A percentile compares a stretch with the other conserved stretches of the same genome.
Evolutionary conservation across 208 protist species (phyloP).

Genomic region (Trypanosoma rangeli): DNA sequence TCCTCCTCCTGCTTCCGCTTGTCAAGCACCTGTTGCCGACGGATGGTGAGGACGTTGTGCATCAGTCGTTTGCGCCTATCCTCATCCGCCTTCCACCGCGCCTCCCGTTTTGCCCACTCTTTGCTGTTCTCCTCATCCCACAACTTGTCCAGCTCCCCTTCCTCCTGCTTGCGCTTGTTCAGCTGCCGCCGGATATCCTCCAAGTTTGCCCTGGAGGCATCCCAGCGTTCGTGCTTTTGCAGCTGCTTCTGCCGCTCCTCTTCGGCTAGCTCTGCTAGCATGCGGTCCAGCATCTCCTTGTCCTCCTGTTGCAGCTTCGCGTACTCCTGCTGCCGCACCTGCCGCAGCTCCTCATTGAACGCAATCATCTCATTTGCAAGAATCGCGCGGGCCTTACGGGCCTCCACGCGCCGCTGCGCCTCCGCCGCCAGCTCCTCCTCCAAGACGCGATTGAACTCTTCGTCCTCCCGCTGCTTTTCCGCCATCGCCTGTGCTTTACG

Average conservation of each 20-base stretch:
- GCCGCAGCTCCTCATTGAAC: slow-evolving; percentile 68
- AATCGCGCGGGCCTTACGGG: slow-evolving; percentile 31
- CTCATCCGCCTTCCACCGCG: slow-evolving; percentile 64
- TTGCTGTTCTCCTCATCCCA: slow-evolving; percentile 82
- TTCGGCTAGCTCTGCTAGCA: slow-evolving; percentile 52
- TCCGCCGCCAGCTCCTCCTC: slow-evolving; percentile 58
- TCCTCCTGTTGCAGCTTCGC: slow-evolving; percentile 70
- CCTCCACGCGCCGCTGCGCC: slow-evolving; percentile 39
- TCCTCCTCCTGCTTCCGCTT: slow-evolving; percentile 50
- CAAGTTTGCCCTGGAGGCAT: slow-evolving; percentile 40
- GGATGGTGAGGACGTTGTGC: slow-evolving; percentile 69
- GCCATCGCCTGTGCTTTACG: slow-evolving; percentile 41
- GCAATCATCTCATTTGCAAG: slow-evolving; percentile 70
- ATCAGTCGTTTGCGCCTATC: slow-evolving; percentile 57
- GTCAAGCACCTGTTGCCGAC: slow-evolving; percentile 80
- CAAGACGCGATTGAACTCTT: slow-evolving; percentile 68
- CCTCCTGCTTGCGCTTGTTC: slow-evolving; percentile 44
- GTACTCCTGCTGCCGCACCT: slow-evolving; percentile 73
- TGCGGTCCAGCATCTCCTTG: slow-evolving; percentile 54
- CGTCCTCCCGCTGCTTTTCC: slow-evolving; percentile 43
- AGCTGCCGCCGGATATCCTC: slow-evolving; percentile 49
- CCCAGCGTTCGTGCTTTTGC: slow-evolving; percentile 39
- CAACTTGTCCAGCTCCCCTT: slow-evolving; percentile 61
- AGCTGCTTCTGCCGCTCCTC: slow-evolving; percentile 44
- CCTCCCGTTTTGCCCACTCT: slow-evolving; percentile 83